phyloP scores from a whole-genome alignment of 441 rosid genomes.

The Euphorbia schlechtendalii region DNA sequence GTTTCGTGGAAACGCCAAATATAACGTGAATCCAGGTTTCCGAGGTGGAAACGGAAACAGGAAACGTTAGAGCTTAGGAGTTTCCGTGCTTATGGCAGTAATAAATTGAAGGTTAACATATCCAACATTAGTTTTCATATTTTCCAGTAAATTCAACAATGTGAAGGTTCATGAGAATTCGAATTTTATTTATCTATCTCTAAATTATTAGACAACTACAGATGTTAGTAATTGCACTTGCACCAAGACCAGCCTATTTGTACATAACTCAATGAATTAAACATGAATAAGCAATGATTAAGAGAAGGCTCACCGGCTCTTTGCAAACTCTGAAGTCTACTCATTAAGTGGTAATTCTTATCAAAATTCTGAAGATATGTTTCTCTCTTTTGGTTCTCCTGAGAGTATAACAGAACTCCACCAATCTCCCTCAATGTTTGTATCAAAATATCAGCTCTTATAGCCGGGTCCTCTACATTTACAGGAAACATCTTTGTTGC shows the following conservation, averaged over 20 bases:
- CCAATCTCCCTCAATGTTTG: conserved; percentile 74
- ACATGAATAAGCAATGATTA: neutral
- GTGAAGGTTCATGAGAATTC: neutral
- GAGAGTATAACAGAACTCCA: conserved; percentile 47
- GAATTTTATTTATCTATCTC: neutral
- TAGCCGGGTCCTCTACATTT: conserved; percentile 77
- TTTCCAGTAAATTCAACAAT: neutral
- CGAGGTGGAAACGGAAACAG: too few relatives aligned
- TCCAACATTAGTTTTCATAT: neutral
- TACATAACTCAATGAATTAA: neutral
- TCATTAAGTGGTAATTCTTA: conserved; percentile 49
- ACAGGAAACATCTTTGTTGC: conserved; percentile 81
- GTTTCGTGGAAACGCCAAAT: too few relatives aligned
- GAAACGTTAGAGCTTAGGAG: too few relatives aligned
- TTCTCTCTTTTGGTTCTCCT: conserved; percentile 39
- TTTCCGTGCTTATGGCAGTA: too few relatives aligned
- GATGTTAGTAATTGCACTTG: neutral
- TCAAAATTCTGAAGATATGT: conserved; percentile 59
- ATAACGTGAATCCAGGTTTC: too few relatives aligned
- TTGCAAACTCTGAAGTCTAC: conserved; percentile 57
- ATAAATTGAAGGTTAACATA: too few relatives aligned
- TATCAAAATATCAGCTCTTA: conserved; percentile 78
- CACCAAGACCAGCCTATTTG: neutral
- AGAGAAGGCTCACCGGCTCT: conserved; percentile 44
- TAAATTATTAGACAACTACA: neutral